phyloP scores from a whole-genome alignment of 148 eudicot species.

The Camellia japonica region DNA sequence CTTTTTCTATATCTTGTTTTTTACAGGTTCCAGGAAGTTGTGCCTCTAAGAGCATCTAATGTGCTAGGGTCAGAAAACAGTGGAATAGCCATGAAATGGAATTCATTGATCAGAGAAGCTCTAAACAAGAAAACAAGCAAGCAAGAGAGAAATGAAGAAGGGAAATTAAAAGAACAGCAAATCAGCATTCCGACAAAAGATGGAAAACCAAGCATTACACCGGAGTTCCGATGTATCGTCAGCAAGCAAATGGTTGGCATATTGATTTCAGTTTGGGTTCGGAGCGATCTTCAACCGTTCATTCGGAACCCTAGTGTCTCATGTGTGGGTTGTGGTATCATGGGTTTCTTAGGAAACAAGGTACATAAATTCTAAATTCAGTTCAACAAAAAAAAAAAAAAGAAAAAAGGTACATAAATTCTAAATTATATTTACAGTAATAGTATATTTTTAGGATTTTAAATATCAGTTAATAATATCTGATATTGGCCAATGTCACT shows the following conservation, averaged over 20 bases:
- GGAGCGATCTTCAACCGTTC: slow-evolving; percentile 26
- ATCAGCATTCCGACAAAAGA: not conserved
- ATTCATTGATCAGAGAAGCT: slow-evolving; percentile 37
- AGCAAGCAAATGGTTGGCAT: slow-evolving; percentile 50
- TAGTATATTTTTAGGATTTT: no score
- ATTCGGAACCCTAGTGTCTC: slow-evolving; percentile 34
- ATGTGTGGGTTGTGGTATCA: slow-evolving; percentile 46
- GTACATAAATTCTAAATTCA: slow-evolving; percentile 7
- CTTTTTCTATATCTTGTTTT: not conserved
- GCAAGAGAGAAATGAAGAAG: slow-evolving; percentile 7
- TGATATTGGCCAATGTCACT: no score
- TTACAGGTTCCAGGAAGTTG: slow-evolving; percentile 51
- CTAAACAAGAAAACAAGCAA: slow-evolving; percentile 26
- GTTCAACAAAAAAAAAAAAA: no score
- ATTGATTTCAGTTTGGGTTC: slow-evolving; percentile 40
- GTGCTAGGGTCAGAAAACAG: slow-evolving; percentile 37
- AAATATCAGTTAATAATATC: no score
- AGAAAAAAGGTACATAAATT: slow-evolving; percentile 37
- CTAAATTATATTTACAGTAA: not conserved
- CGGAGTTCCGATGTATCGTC: slow-evolving; percentile 23
- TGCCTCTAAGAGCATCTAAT: slow-evolving; percentile 44
- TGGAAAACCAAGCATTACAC: not conserved
- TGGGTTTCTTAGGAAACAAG: slow-evolving; percentile 51
- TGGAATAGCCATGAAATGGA: slow-evolving; percentile 35
- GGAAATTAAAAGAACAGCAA: not conserved